These are phyloP conservation scores for Colletotrichum brevisporum DNA, from an alignment of 2,329 filamentous ascomycete genomes.

Conservation along the genomic window DNA sequence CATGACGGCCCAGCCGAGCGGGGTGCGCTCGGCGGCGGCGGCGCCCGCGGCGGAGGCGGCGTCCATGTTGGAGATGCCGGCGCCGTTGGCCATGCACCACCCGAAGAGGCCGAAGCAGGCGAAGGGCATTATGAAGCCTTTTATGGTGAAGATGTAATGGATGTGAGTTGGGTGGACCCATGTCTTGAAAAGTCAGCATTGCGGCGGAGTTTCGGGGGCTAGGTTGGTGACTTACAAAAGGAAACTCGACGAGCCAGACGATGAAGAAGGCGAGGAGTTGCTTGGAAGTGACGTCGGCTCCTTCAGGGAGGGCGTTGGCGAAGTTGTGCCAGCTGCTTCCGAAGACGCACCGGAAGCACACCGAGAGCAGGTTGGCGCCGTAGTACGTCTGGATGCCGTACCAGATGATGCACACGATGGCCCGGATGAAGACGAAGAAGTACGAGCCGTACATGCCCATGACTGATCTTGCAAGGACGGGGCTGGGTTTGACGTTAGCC, in stretches of 20 bases:
- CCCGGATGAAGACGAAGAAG: conserved; percentile 55
- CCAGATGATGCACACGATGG: conserved; percentile 50
- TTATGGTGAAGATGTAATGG: conserved; percentile 53
- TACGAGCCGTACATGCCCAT: conserved; percentile 60
- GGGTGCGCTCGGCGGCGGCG: conserved; percentile 43
- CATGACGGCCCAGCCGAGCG: conserved; percentile 55
- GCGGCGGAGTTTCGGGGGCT: not conserved
- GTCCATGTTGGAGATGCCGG: conserved; percentile 45
- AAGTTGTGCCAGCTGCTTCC: conserved; percentile 50
- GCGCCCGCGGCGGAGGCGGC: conserved; percentile 46
- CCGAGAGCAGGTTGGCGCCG: conserved; percentile 44
- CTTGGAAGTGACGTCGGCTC: conserved; percentile 51
- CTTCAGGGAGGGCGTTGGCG: conserved; percentile 49
- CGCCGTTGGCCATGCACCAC: conserved; percentile 50
- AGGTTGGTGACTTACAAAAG: conserved; percentile 47
- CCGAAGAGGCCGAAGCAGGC: conserved; percentile 54
- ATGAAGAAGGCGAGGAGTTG: conserved; percentile 55
- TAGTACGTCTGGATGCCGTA: conserved; percentile 46
- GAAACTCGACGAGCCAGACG: conserved; percentile 55
- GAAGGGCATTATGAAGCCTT: conserved; percentile 52
- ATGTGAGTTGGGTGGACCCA: conserved; percentile 54
- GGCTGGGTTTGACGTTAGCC: conserved; percentile 38
- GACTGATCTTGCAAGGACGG: conserved; percentile 54
- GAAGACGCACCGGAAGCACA: conserved; percentile 51
- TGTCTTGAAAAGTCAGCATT: conserved; percentile 37